A percentile compares a stretch with the other conserved stretches of the same genome.
phyloP scores from a whole-genome alignment of 352 stramenopile genomes.

The Globisporangium canariense region DNA sequence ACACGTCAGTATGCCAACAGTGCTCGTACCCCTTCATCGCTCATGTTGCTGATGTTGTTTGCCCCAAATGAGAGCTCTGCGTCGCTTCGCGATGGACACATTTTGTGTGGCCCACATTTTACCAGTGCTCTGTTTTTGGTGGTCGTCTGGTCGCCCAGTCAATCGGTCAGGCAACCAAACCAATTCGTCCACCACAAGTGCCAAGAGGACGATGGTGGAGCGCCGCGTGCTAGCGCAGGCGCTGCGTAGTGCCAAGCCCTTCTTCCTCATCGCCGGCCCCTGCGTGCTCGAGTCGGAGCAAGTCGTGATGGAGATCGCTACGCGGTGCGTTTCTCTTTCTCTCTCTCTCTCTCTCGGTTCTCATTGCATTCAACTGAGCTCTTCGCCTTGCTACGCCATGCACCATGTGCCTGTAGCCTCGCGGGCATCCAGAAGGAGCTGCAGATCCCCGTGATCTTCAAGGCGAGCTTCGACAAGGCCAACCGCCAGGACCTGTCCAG shows the following conservation, averaged over 20 bases:
- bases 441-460: slow-evolving; percentile 83
- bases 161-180: not conserved
- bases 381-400: not conserved
- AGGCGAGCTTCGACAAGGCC: slow-evolving; percentile 89
- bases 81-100: slow-evolving; percentile 19
- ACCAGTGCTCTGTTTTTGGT: not conserved
- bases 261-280: slow-evolving; percentile 83
- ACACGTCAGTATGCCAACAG: not conserved
- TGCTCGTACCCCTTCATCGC: slow-evolving; percentile 42
- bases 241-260: slow-evolving; percentile 58
- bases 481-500: slow-evolving; percentile 79
- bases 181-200: not conserved
- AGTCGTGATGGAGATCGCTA: slow-evolving; percentile 65
- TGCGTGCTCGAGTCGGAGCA: slow-evolving; percentile 78
- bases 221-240: slow-evolving; percentile 43
- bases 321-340: slow-evolving; percentile 31
- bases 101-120: not conserved
- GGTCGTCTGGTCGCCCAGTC: not conserved
- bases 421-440: slow-evolving; percentile 45
- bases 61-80: slow-evolving; percentile 7
- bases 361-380: not conserved
- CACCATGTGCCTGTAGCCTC: slow-evolving; percentile 34
- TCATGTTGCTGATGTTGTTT: slow-evolving; percentile 25
- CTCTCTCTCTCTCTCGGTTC: not conserved
- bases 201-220: slow-evolving; percentile 26